phyloP scores from a whole-genome alignment of 129 eudicot genomes.

The Tagetes erecta region DNA sequence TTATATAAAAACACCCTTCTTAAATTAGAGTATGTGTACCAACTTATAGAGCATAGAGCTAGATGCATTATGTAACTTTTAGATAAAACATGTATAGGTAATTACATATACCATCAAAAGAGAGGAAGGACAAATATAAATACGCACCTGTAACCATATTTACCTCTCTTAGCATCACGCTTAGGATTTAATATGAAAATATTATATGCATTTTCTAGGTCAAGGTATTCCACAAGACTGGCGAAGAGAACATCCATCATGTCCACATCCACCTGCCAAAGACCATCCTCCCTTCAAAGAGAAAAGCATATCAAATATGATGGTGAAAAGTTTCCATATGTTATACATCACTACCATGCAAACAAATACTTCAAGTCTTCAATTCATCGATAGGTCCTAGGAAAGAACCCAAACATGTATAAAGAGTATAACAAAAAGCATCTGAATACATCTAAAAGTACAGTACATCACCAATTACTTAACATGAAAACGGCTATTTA shows the following conservation, averaged over 20 bases:
- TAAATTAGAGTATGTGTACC: not conserved
- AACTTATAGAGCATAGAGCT: not conserved
- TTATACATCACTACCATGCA: not conserved
- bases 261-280: constrained; percentile 98
- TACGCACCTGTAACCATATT: constrained; percentile 85
- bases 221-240: constrained; percentile 87
- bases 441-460: not conserved
- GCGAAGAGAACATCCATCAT: constrained; percentile 75
- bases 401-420: not conserved
- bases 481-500: too few species aligned
- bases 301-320: constrained; percentile 9
- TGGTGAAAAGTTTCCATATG: not conserved
- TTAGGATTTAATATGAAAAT: constrained; percentile 81
- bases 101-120: constrained; percentile 17
- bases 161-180: constrained; percentile 59
- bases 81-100: not conserved
- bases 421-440: not conserved
- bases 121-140: constrained; percentile 1
- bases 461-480: too few species aligned
- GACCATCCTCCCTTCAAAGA: constrained; percentile 60
- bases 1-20: not conserved
- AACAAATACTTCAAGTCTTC: not conserved
- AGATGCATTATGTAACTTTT: not conserved
- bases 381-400: not conserved
- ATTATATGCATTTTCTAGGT: constrained; percentile 77